Conservation (phyloP, 2,329 filamentous ascomycete genomes). For the Talaromyces sp. region DNA sequence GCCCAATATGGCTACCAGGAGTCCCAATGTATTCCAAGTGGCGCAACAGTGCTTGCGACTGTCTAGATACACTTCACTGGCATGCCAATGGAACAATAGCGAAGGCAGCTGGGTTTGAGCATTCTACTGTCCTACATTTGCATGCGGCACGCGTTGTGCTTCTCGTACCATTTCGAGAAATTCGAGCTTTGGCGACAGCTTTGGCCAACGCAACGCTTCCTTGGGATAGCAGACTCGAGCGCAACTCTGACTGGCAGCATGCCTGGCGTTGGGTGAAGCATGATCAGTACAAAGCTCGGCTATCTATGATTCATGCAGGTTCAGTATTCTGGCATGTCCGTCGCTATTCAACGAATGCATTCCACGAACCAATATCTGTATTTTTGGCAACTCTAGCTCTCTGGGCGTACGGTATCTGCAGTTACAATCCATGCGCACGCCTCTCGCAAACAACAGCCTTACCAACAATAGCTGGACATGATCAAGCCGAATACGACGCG, state of each 20-base stretch:
- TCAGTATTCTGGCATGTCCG: conserved; percentile 53
- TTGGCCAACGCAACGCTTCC: conserved; percentile 32
- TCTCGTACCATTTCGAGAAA: conserved; percentile 48
- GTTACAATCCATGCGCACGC: conserved; percentile 17
- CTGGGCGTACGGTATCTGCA: conserved; percentile 47
- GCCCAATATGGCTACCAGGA: conserved; percentile 47
- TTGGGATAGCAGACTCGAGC: conserved; percentile 28
- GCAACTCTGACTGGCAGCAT: conserved; percentile 37
- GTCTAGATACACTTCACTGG: conserved; percentile 58
- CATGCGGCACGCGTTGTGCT: conserved; percentile 55
- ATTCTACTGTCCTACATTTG: conserved; percentile 55
- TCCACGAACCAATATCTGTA: conserved; percentile 47
- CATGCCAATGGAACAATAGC: conserved; percentile 53
- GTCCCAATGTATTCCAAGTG: conserved; percentile 48
- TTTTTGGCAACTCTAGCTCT: conserved; percentile 48
- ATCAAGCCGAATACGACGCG: conserved; percentile 20
- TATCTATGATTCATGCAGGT: conserved; percentile 55
- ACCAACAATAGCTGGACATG: conserved; percentile 1
- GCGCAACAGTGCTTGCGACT: conserved; percentile 44
- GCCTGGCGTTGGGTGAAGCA: conserved; percentile 50
- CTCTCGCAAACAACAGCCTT: conserved; percentile 28
- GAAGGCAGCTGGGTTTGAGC: conserved; percentile 50
- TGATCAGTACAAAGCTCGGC: conserved; percentile 56
- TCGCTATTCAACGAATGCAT: conserved; percentile 48
- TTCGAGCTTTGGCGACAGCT: conserved; percentile 43